A percentile compares a stretch with the other conserved stretches of the same genome.
These are phyloP conservation scores for Suillus subaureus DNA, from an alignment of 768 basidiomycete genomes.

Conservation along the genomic window DNA sequence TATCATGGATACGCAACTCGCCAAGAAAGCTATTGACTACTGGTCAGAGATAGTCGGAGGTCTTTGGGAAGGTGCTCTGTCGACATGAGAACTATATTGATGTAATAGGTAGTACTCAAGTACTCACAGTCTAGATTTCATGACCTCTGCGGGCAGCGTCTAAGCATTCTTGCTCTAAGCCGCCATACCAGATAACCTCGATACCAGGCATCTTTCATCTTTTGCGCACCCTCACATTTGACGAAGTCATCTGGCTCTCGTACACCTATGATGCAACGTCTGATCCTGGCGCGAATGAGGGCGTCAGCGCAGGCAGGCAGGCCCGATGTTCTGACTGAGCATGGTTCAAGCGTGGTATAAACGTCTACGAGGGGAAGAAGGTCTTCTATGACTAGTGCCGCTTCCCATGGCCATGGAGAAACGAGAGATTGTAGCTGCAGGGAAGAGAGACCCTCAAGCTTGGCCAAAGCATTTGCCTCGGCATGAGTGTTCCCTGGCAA, in stretches of 20 bases:
- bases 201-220: conserved; percentile 71
- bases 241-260: conserved; percentile 95
- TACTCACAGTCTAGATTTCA: conserved; percentile 8
- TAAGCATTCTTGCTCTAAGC: conserved; percentile 80
- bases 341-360: conserved; percentile 97
- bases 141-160: conserved; percentile 71
- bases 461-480: conserved; percentile 89
- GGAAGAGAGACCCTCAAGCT: conserved; percentile 53
- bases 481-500: conserved; percentile 95
- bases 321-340: conserved; percentile 87
- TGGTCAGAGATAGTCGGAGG: conserved; percentile 24
- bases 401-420: conserved; percentile 12
- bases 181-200: conserved; percentile 73
- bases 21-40: conserved; percentile 18
- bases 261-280: conserved; percentile 84
- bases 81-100: neutral
- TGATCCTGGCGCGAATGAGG: conserved; percentile 69
- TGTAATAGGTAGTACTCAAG: neutral
- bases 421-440: conserved; percentile 44
- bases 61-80: neutral
- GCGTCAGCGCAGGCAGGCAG: conserved; percentile 84
- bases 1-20: conserved; percentile 19
- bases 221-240: conserved; percentile 82
- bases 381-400: conserved; percentile 38
- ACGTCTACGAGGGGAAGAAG: conserved; percentile 66